Percentiles rank a stretch among this genome's conserved stretches.
These are phyloP conservation scores for Capsella bursapastoris DNA, from an alignment of 345 rosid species.

Conservation along the genomic window DNA sequence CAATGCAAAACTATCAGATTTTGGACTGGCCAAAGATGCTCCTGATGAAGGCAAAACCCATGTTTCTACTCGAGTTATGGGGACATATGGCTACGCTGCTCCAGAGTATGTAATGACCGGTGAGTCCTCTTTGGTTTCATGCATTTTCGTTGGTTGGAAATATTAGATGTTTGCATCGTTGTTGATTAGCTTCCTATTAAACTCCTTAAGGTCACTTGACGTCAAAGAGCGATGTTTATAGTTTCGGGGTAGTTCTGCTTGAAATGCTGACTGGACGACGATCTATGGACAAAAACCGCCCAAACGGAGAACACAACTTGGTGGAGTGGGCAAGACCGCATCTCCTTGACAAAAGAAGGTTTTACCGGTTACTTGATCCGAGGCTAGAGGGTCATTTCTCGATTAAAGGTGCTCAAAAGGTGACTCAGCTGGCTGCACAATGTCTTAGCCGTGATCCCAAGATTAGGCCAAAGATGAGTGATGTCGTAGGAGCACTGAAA, in stretches of 20 bases:
- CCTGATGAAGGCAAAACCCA: slow-evolving; percentile 99
- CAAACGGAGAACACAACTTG: slow-evolving; percentile 78
- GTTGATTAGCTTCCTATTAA: slow-evolving; percentile 1
- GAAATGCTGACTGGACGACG: slow-evolving; percentile 81
- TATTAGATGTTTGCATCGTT: neutral
- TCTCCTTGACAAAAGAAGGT: slow-evolving; percentile 77
- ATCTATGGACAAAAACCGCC: slow-evolving; percentile 84
- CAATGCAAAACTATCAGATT: slow-evolving; percentile 94
- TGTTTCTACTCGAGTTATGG: slow-evolving; percentile 98
- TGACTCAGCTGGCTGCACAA: slow-evolving; percentile 75
- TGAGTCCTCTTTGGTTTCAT: slow-evolving; percentile 44
- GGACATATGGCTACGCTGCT: slow-evolving; percentile 97
- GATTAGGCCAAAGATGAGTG: slow-evolving; percentile 84
- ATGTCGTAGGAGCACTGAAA: slow-evolving; percentile 70
- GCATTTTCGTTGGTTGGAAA: neutral
- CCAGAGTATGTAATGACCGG: slow-evolving; percentile 99
- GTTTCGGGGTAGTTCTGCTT: slow-evolving; percentile 82
- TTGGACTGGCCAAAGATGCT: slow-evolving; percentile 98
- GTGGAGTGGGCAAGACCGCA: slow-evolving; percentile 90
- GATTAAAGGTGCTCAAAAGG: slow-evolving; percentile 79
- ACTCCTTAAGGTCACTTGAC: slow-evolving; percentile 72
- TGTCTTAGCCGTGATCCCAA: slow-evolving; percentile 86
- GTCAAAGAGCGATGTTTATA: slow-evolving; percentile 83
- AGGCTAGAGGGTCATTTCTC: slow-evolving; percentile 84
- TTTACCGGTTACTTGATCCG: slow-evolving; percentile 77